A percentile compares a stretch with the other conserved stretches of the same genome.
Evolutionary conservation across 1,284 basidiomycete genomes (phyloP).

Genomic region (Apiotrichum gamsii): DNA sequence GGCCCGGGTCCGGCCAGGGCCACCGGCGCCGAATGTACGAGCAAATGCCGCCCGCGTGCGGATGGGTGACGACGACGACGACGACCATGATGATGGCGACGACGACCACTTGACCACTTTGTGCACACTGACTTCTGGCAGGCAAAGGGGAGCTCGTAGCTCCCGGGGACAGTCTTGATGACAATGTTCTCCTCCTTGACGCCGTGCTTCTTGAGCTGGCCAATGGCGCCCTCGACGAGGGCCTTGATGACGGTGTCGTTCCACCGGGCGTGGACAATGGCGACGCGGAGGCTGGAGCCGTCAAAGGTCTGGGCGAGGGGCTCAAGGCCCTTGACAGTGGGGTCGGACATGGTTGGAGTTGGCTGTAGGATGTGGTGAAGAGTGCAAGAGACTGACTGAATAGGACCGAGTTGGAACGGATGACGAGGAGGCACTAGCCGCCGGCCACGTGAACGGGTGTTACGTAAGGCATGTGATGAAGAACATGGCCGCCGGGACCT

Average conservation of each 20-base stretch:
- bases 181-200: constrained; percentile 87
- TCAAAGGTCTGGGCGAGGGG: constrained; percentile 61
- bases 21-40: no score
- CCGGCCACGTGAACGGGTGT: no score
- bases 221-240: constrained; percentile 67
- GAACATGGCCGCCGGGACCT: no score
- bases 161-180: constrained; percentile 85
- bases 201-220: constrained; percentile 71
- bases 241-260: constrained; percentile 80
- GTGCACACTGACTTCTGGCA: constrained; percentile 62
- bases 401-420: neutral
- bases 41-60: no score
- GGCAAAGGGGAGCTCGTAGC: constrained; percentile 86
- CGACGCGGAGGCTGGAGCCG: constrained; percentile 70
- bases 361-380: neutral
- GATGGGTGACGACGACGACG: no score
- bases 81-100: no score
- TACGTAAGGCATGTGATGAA: no score
- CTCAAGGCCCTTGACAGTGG: constrained; percentile 66
- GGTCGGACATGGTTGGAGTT: constrained; percentile 38
- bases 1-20: no score
- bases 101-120: no score
- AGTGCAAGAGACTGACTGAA: no score
- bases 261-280: constrained; percentile 91
- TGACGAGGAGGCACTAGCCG: no score